These are phyloP conservation scores for Paspalum vaginatum DNA, from an alignment of 176 grass and related monocot species.

Conservation along the genomic window DNA sequence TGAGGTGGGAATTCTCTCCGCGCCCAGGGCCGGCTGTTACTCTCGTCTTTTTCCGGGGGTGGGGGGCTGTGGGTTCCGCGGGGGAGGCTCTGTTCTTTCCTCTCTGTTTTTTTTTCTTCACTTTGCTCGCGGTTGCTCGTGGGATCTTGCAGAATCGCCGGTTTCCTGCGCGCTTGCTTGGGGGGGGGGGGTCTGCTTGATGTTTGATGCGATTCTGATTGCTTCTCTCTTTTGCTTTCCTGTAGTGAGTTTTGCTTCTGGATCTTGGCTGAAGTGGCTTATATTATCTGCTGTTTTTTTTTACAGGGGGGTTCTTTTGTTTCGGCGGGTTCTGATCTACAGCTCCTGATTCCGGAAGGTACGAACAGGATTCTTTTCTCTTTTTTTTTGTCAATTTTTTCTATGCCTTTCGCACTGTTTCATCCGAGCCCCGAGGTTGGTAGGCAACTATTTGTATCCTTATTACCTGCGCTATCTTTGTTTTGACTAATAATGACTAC, in stretches of 20 bases:
- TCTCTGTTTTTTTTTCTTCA: neutral
- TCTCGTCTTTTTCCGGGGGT: neutral
- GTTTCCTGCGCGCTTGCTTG: neutral
- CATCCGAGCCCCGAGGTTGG: neutral
- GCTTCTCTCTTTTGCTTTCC: neutral
- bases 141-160: constrained; percentile 1
- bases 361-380: neutral
- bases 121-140: neutral
- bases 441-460: neutral
- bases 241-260: neutral
- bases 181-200: neutral
- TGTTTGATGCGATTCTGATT: neutral
- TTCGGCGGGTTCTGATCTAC: constrained; percentile 37
- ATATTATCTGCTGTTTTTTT: neutral
- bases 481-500: neutral
- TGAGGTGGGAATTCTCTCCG: constrained; percentile 25
- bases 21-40: neutral
- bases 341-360: constrained; percentile 38
- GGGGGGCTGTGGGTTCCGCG: neutral
- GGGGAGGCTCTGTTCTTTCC: neutral
- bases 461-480: neutral
- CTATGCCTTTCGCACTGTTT: neutral
- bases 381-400: neutral
- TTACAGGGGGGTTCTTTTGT: neutral
- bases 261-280: neutral